Evolutionary conservation across 1,139 yeast genomes (phyloP), one percentile per base, ranked within the genome.

Genomic region (Saccharomyces hybrid): DNA sequence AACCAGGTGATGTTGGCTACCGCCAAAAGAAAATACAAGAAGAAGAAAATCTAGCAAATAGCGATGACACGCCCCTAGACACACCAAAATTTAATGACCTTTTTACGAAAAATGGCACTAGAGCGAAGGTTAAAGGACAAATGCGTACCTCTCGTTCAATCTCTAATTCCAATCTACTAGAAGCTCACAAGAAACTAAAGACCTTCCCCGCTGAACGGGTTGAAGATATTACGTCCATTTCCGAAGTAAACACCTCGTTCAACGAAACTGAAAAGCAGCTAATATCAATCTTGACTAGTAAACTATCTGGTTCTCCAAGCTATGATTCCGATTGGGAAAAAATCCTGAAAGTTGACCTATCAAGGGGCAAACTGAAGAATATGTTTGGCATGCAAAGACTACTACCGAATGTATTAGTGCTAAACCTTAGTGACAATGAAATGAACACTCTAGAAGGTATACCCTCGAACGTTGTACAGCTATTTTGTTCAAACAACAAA

Each of bases 1-100:
- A 38, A 16, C 25, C 25, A 38, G 44, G 6, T 31, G 38, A 31
- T 16, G 38, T 31, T 31, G 16, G 26, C 53, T 16, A 38, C 27
- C 46, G 44, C 46, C 26, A 47, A 25, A n/a, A 14, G 7, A 5
- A 27, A 20, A n/a, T 16, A 16, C 38, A 27, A 20, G 20, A 31
- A 47, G 52, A 53, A 8, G 47, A 53, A 23, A 58, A 59, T 9
- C 53, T 49, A 2, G 55, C 50, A n/a, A 52, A 51, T 11, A 48
- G 44, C 13, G 64, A 62, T 44, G 65, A 65, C 34, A 63, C 66
- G 7, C 64, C 69, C 5, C 50, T 66, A 13, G 64, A 63, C 27
- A 57, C 63, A 20, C 69, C 70, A 16, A 59, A 57, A 42, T 54
- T 66, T 32, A 62, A 63, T 50, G 51, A 32, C 6, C 50, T 20